Base-by-base conservation (phyloP, 169 alveolate genomes). In the Cryptosporidium andersoni region DNA sequence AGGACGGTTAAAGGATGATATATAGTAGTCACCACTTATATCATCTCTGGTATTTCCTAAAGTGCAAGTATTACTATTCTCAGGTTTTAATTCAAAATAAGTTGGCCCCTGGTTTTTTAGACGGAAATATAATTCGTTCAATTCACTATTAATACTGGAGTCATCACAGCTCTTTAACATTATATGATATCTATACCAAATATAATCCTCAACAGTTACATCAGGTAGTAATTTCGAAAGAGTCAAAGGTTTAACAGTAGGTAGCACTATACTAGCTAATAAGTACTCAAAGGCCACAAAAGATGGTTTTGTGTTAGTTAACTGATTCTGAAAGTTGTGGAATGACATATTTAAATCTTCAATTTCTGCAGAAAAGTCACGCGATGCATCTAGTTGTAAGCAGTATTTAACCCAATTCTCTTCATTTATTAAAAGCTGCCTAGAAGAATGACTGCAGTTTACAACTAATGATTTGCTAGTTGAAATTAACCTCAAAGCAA, bases 351-450 rank as follows among this genome's bases (percentile, higher is more conserved):
- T 74, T 12, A 74, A 48, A 34, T 74, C 85, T 12, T 74, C 85
- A 37, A 25, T 74, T 52, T 68, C 60, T 3, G 85, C 55, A 49
- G 40, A 74, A 56, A 74, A 63, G 49, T 58, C 85, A 12, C 34
- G 55, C 36, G 55, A 58, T 25, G 60, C 55, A 43, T 74, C 85
- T 47, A 74, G 60, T 58, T 74, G 85, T 6, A 74, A 58, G n/a
- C 85, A 74, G 34, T 74, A 68, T 25, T 74, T 74, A 8, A 74
- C 40, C 85, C 85, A 74, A 36, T 60, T 74, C 62, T 74, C 85
- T 34, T 74, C 85, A 1, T 51, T 52, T 2, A 2, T 16, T n/a
- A 42, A 40, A 25, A 47, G 64, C 11, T 74, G 74, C 7, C 60
- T 68, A 45, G 2, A 34, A 5, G 66, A 9, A 48, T 74, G 85